Evolutionary conservation across 257 asterid species (phyloP).

Genomic region (Lycium ferocissimum): DNA sequence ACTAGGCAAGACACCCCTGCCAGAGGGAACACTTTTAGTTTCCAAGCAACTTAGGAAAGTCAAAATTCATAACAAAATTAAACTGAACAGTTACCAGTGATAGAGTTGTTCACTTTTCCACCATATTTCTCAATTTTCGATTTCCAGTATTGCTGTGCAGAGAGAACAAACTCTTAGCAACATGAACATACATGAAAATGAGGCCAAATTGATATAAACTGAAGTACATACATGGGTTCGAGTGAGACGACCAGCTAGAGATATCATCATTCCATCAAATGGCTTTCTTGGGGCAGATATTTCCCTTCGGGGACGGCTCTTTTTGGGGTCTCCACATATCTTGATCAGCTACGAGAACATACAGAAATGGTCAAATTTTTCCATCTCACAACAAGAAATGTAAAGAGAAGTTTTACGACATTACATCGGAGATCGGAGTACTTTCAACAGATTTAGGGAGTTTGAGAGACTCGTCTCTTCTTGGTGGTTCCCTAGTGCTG

Average conservation of each 20-base stretch:
- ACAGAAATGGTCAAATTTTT: not conserved
- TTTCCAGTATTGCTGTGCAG: constrained; percentile 79
- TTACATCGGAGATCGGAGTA: constrained; percentile 57
- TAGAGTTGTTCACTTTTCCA: constrained; percentile 67
- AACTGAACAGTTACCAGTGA: constrained; percentile 57
- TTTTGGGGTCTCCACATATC: constrained; percentile 48
- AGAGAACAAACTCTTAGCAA: not conserved
- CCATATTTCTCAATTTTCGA: constrained; percentile 74
- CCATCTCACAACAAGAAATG: not conserved
- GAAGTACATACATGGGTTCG: constrained; percentile 58
- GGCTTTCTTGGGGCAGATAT: constrained; percentile 48
- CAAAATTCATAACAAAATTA: not conserved
- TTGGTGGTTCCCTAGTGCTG: constrained; percentile 59
- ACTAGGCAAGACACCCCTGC: constrained; percentile 77
- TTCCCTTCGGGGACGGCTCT: constrained; percentile 38
- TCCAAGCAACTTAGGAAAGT: not conserved
- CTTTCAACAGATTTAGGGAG: constrained; percentile 68
- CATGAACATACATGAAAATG: not conserved
- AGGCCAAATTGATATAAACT: not conserved
- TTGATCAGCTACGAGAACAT: constrained; percentile 55
- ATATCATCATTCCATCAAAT: constrained; percentile 65
- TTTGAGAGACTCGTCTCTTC: constrained; percentile 55
- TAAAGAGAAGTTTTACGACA: not conserved
- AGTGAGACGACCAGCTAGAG: constrained; percentile 74
- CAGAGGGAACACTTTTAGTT: not conserved